Evolutionary conservation across 108 stramenopile species (phyloP), one percentile per base, ranked within the genome.

Genomic region (Cyclotella sp.): DNA sequence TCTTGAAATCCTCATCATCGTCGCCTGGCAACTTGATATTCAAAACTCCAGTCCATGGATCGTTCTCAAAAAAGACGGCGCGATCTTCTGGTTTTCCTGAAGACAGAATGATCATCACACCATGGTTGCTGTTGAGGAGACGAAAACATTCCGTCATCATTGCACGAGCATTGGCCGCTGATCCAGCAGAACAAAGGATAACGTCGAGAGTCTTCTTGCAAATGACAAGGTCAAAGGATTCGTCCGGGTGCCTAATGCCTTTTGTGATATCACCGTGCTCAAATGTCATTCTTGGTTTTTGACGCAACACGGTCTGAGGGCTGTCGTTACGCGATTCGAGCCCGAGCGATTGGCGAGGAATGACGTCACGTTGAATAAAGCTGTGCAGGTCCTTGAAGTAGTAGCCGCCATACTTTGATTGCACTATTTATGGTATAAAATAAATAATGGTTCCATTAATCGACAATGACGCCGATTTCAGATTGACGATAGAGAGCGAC

Each of bases 171-270:
- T 72, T 65, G 12, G 72, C 27, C 12, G 81, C 65, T 8, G 89
- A 89, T 49, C 86, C 86, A 8, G 77, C 76, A 42, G 83, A 57
- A 51, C 89, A 90, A 12, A 95, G 75, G 29, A 95, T 77, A 6
- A 91, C 83, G 76, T 95, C 94, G 63, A 95, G 82, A 0, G 89
- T 88, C 62, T 85, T 92, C 83, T 95, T 95, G 77, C 88, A 89
- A 46, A 95, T 79, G 55, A 95, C 87, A 68, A 95, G 78, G 46
- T 95, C 94, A 65, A 95, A 91, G 0, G 90, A 87, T 43, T 83
- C 86, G 58, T 90, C 87, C 3, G 69, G 68, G 60, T 91, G 86
- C 13, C 87, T 68, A 22, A 95, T 63, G n/a, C 79, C 85, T 47
- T 91, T 52, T 13, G 84, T 84, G n/a, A 93, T 71, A 65, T 95